These are phyloP conservation scores for Eucalyptus polybractea DNA, from an alignment of 345 rosid species.

Conservation along the genomic window DNA sequence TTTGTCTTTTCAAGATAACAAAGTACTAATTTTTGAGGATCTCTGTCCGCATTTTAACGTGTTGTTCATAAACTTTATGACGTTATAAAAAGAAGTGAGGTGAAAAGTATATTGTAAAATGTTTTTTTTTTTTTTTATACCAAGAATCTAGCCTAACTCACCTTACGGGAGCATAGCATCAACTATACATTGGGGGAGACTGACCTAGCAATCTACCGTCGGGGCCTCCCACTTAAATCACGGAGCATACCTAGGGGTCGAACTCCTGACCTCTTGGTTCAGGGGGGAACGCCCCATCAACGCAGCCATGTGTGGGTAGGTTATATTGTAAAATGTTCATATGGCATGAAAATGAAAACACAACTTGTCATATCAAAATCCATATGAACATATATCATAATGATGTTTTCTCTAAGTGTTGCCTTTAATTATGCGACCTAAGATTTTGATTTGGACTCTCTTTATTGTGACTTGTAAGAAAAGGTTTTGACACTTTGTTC, in stretches of 20 bases:
- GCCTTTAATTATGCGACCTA: background rate
- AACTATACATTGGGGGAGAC: fast-evolving
- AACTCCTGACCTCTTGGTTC: too few relatives aligned
- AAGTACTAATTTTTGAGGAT: background rate
- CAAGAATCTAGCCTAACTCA: fast-evolving
- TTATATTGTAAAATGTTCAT: background rate
- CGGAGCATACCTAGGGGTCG: fast-evolving
- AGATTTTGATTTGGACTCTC: background rate
- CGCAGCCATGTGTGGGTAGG: too few relatives aligned
- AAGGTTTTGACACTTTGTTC: background rate
- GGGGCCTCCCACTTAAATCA: too few relatives aligned
- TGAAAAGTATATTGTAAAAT: background rate
- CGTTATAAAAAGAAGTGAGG: background rate
- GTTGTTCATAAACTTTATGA: background rate
- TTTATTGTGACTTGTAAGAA: background rate
- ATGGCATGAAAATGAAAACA: background rate
- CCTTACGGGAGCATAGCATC: fast-evolving
- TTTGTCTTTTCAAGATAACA: background rate
- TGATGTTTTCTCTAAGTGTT: background rate
- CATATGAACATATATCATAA: background rate
- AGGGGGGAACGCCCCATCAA: too few relatives aligned
- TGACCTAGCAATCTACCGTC: fast-evolving
- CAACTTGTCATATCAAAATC: background rate
- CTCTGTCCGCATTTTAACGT: fast-evolving
- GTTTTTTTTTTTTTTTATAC: too few relatives aligned